phyloP scores from a whole-genome alignment of 106 monocot genomes.

The Acorus gramineus region DNA sequence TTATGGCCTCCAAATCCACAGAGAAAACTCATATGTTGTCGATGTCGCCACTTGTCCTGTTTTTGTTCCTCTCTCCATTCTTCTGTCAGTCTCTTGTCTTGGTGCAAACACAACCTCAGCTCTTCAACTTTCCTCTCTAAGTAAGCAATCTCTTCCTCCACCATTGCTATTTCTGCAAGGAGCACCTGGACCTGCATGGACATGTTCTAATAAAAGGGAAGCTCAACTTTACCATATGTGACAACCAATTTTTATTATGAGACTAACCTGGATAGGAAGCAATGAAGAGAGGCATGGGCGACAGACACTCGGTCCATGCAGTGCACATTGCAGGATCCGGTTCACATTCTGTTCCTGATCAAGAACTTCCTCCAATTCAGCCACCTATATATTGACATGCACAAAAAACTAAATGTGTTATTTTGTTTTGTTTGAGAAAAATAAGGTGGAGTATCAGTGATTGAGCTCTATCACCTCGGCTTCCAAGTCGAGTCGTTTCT shows the following conservation, averaged over 20 bases:
- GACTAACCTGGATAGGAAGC: constrained; percentile 41
- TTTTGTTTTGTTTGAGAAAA: too few relatives aligned
- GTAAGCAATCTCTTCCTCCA: constrained; percentile 68
- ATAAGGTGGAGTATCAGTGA: too few relatives aligned
- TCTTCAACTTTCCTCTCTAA: constrained; percentile 59
- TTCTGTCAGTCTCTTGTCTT: constrained; percentile 32
- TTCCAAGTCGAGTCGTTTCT: constrained; percentile 31
- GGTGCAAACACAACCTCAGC: constrained; percentile 34
- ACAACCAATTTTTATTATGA: too few relatives aligned
- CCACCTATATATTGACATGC: constrained; percentile 27
- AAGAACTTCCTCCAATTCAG: constrained; percentile 35
- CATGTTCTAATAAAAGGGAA: not conserved
- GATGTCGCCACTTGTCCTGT: constrained; percentile 6
- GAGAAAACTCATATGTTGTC: constrained; percentile 20
- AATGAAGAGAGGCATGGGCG: constrained; percentile 33
- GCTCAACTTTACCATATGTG: too few relatives aligned
- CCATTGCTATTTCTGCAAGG: constrained; percentile 61
- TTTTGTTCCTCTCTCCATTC: constrained; percentile 12
- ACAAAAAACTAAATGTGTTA: not conserved
- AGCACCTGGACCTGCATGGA: constrained; percentile 52
- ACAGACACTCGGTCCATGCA: constrained; percentile 32
- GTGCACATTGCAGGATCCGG: constrained; percentile 32
- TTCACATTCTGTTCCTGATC: constrained; percentile 52
- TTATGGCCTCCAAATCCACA: constrained; percentile 10
- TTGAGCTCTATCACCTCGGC: constrained; percentile 26